phyloP scores from a whole-genome alignment of 441 rosid species.

The Flueggea neowawraea region DNA sequence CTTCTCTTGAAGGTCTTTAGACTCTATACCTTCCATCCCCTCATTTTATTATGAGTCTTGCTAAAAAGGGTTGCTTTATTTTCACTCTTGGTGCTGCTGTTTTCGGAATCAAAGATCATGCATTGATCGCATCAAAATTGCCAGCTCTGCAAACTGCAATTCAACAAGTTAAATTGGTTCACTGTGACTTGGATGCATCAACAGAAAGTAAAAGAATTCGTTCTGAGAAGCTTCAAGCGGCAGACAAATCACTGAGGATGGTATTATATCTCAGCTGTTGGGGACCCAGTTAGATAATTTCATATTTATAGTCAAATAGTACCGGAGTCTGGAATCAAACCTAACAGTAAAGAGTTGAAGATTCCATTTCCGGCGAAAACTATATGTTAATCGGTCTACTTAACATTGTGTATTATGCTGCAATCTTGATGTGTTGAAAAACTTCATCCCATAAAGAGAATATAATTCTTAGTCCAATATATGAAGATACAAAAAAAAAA shows the following conservation, averaged over 20 bases:
- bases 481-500: neutral
- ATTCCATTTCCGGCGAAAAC: neutral
- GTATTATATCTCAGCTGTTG: conserved; percentile 29
- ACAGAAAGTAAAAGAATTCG: neutral
- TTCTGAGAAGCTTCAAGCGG: conserved; percentile 4
- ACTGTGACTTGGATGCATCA: neutral
- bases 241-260: conserved; percentile 16
- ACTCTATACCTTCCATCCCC: no score
- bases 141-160: neutral
- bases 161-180: conserved; percentile 2
- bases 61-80: no score
- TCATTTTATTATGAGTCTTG: no score
- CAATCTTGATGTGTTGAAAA: no score
- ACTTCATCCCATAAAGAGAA: no score
- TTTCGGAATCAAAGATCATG: conserved; percentile 14
- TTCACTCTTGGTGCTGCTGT: no score
- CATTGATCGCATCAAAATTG: no score
- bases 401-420: no score
- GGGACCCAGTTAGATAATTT: conserved; percentile 18
- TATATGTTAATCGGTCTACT: neutral
- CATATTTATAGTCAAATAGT: neutral
- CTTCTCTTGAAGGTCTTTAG: no score
- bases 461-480: no score
- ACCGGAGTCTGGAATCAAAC: neutral
- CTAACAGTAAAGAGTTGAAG: neutral